Evolutionary conservation across 371 early-diverging fungal species (phyloP).

Genomic region (Umbelopsis sp.): DNA sequence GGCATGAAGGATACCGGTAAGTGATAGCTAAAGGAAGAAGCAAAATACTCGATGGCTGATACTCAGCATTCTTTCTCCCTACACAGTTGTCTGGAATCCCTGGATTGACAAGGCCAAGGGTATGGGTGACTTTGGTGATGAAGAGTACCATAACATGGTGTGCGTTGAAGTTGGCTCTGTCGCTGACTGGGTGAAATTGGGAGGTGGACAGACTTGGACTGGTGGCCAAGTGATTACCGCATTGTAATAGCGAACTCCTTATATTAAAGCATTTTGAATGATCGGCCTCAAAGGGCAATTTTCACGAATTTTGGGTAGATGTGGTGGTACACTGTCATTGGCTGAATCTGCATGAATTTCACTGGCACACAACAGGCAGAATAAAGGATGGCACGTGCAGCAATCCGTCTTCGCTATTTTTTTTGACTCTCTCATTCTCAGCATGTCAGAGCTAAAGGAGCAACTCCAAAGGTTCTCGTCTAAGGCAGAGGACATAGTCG

Average conservation of each 20-base stretch:
- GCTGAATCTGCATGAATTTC: constrained; percentile 12
- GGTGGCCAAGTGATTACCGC: constrained; percentile 77
- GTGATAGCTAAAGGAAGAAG: not conserved
- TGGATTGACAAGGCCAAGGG: constrained; percentile 88
- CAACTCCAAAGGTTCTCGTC: constrained; percentile 39
- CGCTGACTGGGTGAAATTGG: constrained; percentile 69
- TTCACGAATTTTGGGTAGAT: constrained; percentile 2
- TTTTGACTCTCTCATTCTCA: not conserved
- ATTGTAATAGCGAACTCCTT: constrained; percentile 23
- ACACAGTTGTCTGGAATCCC: constrained; percentile 94
- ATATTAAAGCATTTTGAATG: not conserved
- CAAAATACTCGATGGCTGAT: too few species aligned
- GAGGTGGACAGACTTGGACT: constrained; percentile 68
- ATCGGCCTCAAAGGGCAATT: constrained; percentile 10
- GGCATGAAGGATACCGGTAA: constrained; percentile 75
- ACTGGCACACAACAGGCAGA: not conserved
- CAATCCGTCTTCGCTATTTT: constrained; percentile 1
- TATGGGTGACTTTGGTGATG: constrained; percentile 90
- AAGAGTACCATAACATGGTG: constrained; percentile 81
- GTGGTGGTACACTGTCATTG: constrained; percentile 30
- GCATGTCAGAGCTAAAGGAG: constrained; percentile 33
- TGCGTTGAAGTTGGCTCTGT: constrained; percentile 92
- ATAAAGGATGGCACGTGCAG: constrained; percentile 12
- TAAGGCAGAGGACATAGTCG: constrained; percentile 78
- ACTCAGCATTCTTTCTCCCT: too few species aligned